phyloP scores from a whole-genome alignment of 352 stramenopile species.

The Globisporangium apiculatum region DNA sequence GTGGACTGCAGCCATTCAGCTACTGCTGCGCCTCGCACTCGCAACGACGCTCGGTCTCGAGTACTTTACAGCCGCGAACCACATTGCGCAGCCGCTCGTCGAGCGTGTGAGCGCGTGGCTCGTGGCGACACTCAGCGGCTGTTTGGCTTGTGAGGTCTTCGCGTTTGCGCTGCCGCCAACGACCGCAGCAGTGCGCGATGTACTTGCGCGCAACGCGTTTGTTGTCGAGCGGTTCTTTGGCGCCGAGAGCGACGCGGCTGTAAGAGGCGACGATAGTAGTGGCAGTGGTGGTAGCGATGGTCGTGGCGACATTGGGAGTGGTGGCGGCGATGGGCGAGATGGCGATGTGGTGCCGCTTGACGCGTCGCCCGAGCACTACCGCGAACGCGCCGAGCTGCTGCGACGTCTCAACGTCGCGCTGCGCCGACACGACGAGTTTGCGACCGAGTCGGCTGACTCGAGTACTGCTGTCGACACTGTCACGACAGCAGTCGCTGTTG shows the following conservation, averaged over 20 bases:
- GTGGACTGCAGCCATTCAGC: conserved; percentile 25
- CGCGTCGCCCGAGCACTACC: conserved; percentile 17
- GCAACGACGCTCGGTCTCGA: conserved; percentile 19
- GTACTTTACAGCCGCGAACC: conserved; percentile 29
- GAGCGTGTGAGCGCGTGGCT: conserved; percentile 32
- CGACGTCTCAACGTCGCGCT: conserved; percentile 29
- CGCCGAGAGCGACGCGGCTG: conserved; percentile 6
- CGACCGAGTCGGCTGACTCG: background rate
- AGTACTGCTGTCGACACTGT: background rate
- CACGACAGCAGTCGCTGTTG: no score
- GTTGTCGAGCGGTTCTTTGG: conserved; percentile 44
- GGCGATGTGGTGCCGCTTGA: background rate
- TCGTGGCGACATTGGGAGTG: background rate
- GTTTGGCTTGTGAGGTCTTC: conserved; percentile 24
- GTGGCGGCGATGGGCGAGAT: background rate
- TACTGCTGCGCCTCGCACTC: conserved; percentile 28
- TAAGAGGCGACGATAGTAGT: background rate
- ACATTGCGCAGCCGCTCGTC: conserved; percentile 15
- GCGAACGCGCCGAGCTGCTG: conserved; percentile 28
- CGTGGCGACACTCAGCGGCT: conserved; percentile 19
- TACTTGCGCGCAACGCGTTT: conserved; percentile 28
- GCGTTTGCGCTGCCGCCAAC: conserved; percentile 28
- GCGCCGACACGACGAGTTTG: conserved; percentile 15
- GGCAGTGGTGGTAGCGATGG: conserved; percentile 8
- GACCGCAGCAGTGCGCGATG: conserved; percentile 16